These are phyloP conservation scores for Pilatotrama ljubarskyi DNA, from an alignment of 768 basidiomycete species.

Conservation along the genomic window DNA sequence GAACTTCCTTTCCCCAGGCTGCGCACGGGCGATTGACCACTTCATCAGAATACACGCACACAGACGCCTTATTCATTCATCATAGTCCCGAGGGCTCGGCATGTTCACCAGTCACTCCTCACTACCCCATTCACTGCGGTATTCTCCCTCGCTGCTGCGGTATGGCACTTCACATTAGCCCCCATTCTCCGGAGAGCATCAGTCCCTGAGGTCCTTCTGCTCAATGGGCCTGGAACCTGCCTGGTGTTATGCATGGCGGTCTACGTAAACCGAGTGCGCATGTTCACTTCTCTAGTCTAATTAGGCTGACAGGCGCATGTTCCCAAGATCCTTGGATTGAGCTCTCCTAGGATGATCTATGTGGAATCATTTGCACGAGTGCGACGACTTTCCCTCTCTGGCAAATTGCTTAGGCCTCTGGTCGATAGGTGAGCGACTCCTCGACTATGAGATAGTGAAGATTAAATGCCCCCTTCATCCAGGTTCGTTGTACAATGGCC, in stretches of 20 bases:
- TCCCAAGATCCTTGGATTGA: constrained; percentile 71
- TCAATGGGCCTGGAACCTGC: constrained; percentile 97
- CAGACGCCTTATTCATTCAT: constrained; percentile 49
- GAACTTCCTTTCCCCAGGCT: constrained; percentile 2
- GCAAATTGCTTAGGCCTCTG: constrained; percentile 74
- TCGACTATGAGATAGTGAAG: background rate
- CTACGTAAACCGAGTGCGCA: constrained; percentile 68
- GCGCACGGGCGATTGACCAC: constrained; percentile 3
- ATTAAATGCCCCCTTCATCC: background rate
- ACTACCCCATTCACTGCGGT: constrained; percentile 68
- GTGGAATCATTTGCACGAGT: constrained; percentile 95
- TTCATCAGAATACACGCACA: constrained; percentile 10
- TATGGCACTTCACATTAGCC: constrained; percentile 58
- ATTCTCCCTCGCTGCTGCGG: constrained; percentile 57
- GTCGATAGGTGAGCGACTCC: constrained; percentile 65
- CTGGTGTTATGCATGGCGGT: constrained; percentile 73
- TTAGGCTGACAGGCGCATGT: constrained; percentile 13
- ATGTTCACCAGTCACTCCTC: constrained; percentile 77
- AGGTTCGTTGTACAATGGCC: constrained; percentile 96
- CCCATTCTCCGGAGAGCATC: constrained; percentile 41
- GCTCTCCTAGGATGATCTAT: constrained; percentile 75
- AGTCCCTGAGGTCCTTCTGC: constrained; percentile 74
- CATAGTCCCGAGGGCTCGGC: constrained; percentile 82
- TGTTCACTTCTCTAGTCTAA: background rate
- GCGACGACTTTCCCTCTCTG: constrained; percentile 76